Evolutionary conservation across 2,329 filamentous ascomycete genomes (phyloP), one percentile per base, ranked within the genome.

Genomic region (Laburnicola sp.): DNA sequence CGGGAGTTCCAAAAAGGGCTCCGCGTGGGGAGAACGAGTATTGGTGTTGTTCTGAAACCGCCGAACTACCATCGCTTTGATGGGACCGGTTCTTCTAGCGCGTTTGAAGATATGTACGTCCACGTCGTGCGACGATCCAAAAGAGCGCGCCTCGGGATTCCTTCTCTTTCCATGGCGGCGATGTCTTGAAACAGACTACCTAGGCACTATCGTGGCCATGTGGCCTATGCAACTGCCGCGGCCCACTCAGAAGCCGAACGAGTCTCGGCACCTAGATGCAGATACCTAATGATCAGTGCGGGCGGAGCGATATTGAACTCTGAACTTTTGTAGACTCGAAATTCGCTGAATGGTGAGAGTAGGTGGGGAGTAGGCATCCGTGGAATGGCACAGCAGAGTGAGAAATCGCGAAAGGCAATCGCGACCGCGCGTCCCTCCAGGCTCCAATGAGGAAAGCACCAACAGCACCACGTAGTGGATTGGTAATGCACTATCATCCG

Each of bases 1-100:
- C 21, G 21, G 16, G 21, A 10, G 10, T 41, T 30, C 10, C 27
- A 8, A 23, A 30, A 45, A 25, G 36, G 23, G 42, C 3, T 37
- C 23, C 10, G 42, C 42, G 42, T 37, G 42, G 31, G 38, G 23
- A 28, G 42, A 31, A n/a, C 7, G 21, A 37, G 6, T 8, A 10
- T 35, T 34, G 3, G 30, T 3, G 35, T 32, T 10, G 16, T 34
- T 30, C 23, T 45, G 43, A 45, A 45, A 45, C 43, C n/a, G 32
- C 34, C 43, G 25, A 16, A 30, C 16, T 30, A 26, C 32, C 25
- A 21, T 26, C 27, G 26, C 43, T 34, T 45, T 9, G 16, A 22
- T 11, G 43, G 43, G 36, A 45, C 34, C 43, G 43, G 10, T 35
- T n/a, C 30, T 37, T 31, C 43, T 45, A 45, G 43, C 26, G 43